Conservation (phyloP, 2,329 filamentous ascomycete species). For the Hypoxylon sp. region DNA sequence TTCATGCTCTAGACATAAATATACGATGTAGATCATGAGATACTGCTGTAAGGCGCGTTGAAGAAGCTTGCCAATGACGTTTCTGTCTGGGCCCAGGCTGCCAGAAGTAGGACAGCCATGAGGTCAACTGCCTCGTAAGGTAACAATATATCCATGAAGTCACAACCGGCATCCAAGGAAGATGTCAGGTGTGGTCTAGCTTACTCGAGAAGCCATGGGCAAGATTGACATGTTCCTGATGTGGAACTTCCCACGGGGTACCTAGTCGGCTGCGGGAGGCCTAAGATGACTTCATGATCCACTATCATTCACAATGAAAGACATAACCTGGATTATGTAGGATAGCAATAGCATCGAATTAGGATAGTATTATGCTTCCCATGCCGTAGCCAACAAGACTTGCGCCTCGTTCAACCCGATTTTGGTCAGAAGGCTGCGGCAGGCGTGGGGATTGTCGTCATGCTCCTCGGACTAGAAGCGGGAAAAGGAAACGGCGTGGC, state of each 20-base stretch:
- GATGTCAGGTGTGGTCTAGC: conserved; percentile 14
- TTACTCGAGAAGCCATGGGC: conserved; percentile 20
- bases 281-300: conserved; percentile 3
- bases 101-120: conserved; percentile 15
- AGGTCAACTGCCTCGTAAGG: conserved; percentile 24
- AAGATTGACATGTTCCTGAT: conserved; percentile 15
- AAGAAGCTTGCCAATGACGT: conserved; percentile 9
- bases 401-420: conserved; percentile 13
- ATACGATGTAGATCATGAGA: conserved; percentile 15
- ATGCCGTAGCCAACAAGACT: conserved; percentile 10
- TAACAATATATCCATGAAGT: conserved; percentile 10
- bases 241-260: neutral
- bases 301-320: neutral
- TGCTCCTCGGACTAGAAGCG: conserved; percentile 4
- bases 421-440: conserved; percentile 20
- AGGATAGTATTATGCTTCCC: conserved; percentile 15
- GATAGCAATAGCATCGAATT: conserved; percentile 3
- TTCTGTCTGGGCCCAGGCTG: conserved; percentile 10
- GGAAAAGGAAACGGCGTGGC: conserved; percentile 16
- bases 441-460: conserved; percentile 35
- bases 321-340: neutral
- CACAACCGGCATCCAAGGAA: neutral
- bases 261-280: neutral
- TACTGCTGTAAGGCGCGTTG: neutral
- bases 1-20: neutral